Base-by-base conservation (phyloP, 106 monocot genomes). In the Acorus gramineus region DNA sequence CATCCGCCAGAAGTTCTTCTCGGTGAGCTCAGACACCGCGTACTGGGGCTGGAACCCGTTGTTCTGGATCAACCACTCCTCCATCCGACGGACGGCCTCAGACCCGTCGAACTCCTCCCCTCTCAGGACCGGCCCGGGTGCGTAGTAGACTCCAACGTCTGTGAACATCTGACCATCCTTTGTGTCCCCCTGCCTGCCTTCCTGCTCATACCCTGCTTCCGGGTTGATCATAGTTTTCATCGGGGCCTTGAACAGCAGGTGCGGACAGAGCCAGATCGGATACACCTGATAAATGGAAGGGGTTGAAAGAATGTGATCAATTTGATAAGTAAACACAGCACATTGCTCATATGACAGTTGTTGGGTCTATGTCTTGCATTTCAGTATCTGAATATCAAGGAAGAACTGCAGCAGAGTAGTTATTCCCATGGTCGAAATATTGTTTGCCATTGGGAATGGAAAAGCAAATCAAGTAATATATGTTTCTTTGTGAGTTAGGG, bases 1-100 rank as follows among this genome's bases (percentile, higher is more conserved):
- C 83, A 83, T 83, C 56, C 76, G 28, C 83, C 83, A 83, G 83
- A 83, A 83, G 62, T 83, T 72, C 79, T 79, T 83, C 83, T 83
- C 83, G 5, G 62, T 76, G 11, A 83, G 79, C 52, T 83, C 83
- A 5, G 79, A 79, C 11, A 83, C 83, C 0, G 83, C 68, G 28
- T 83, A 83, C 54, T 79, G 83, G 2, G 82, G 74, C 60, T 82
- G 78, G 75, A 75, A 82, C 5, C 82, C 65, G 46, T 74, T 71
- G 59, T 76, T 83, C 49, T 73, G 62, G 9, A 79, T 79, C 68
- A 83, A 62, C 83, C 83, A 83, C 11, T 76, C 59, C 61, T 83
- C 83, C 2, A 76, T 52, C 2, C 43, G 56, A 14, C 63, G 70
- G 46, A 79, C 76, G 2, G 83, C 76, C 14, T 76, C 69, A 0